Evolutionary conservation across 768 basidiomycete species (phyloP), one percentile per base, ranked within the genome.

Genomic region (Lactarius hengduanensis): DNA sequence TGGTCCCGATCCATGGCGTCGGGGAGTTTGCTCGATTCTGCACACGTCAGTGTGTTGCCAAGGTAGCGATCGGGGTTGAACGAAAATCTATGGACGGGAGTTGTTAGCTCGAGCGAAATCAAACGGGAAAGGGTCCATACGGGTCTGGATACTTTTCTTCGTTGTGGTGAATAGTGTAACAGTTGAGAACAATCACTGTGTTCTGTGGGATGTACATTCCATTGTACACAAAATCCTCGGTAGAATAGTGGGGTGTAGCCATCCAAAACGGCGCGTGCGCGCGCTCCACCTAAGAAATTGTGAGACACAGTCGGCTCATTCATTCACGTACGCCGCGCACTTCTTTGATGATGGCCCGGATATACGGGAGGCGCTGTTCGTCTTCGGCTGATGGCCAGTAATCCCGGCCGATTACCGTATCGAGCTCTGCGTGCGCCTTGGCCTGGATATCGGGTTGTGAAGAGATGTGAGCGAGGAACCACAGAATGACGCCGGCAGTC

Each of bases 61-160:
- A 82, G 65, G 71, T 79, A 83, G 2, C 82, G 76, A 13, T 83
- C 80, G n/a, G 82, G 81, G 75, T 81, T 74, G 71, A 76, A 76
- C 0, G 69, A 53, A 61, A 67, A 73, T 9, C 73, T 74, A 50
- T 53, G 15, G 50, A 56, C 3, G 28, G 28, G 50, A 58, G 13
- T 9, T 40, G 26, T 57, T 8, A 53, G 30, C 18, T 59, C 28
- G 57, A 18, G 13, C 54, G 28, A 4, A 20, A 58, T 5, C 28
- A 54, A 20, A 32, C 3, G 55, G 75, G 71, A 65, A 77, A 76
- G n/a, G 63, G 20, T 59, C 1, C 73, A 62, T 74, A 75, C 56
- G 82, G 75, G 64, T 83, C 78, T 1, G 79, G 75, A 66, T 83
- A 74, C 16, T 80, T 75, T 57, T 73, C 69, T 30, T 76, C 72